Evolutionary conservation across 768 basidiomycete genomes (phyloP).

Genomic region (Collybiopsis confluens): DNA sequence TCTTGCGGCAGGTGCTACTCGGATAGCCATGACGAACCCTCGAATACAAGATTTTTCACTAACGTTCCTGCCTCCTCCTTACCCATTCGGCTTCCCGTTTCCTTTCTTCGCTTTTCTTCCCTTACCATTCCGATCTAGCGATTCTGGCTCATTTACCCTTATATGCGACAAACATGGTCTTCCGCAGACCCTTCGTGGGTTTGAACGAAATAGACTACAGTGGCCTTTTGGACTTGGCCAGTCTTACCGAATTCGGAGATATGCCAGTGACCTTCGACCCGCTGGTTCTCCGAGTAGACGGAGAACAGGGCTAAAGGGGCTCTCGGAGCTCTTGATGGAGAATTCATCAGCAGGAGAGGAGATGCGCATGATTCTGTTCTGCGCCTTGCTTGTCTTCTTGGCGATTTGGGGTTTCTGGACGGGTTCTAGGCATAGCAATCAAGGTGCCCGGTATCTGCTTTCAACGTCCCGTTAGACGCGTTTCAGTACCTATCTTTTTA

Average conservation of each 20-base stretch:
- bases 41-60: constrained; percentile 62
- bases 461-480: too few relatives aligned
- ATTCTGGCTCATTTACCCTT: constrained; percentile 54
- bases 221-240: constrained; percentile 49
- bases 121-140: constrained; percentile 38
- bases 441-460: neutral
- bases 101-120: constrained; percentile 33
- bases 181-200: constrained; percentile 47
- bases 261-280: constrained; percentile 37
- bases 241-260: constrained; percentile 31
- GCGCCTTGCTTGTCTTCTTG: constrained; percentile 41
- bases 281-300: constrained; percentile 29
- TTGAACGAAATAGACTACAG: constrained; percentile 41
- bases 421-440: neutral
- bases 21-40: constrained; percentile 63
- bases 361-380: constrained; percentile 55
- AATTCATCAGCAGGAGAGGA: constrained; percentile 65
- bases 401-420: constrained; percentile 44
- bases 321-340: constrained; percentile 48
- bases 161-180: constrained; percentile 61
- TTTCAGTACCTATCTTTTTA: too few relatives aligned
- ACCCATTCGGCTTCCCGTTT: constrained; percentile 47
- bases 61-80: constrained; percentile 55
- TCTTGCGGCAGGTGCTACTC: constrained; percentile 52
- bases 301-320: constrained; percentile 35